Conservation (phyloP, 441 rosid genomes). For the Arabidopsis hybrid region DNA sequence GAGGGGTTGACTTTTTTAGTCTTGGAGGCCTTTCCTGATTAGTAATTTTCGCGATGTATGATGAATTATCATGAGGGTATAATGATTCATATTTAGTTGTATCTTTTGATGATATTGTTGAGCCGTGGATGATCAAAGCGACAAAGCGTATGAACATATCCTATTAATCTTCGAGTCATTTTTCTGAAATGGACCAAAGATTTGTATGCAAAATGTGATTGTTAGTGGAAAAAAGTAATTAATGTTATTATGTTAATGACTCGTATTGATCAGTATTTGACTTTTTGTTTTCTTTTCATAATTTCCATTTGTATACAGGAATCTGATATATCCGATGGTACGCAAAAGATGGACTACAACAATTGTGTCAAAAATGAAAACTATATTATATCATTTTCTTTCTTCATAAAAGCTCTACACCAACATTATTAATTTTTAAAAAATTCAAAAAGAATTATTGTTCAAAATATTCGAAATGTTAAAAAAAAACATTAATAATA, state of each 20-base stretch:
- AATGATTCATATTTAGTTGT: not conserved
- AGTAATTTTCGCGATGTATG: not conserved
- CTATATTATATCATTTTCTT: too few relatives aligned
- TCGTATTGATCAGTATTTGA: constrained; percentile 1
- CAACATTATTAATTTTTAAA: too few relatives aligned
- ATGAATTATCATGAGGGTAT: not conserved
- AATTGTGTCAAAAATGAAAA: not conserved
- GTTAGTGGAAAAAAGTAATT: not conserved
- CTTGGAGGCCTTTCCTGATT: not conserved
- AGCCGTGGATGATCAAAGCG: not conserved
- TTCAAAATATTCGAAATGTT: too few relatives aligned
- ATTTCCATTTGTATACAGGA: constrained; percentile 1
- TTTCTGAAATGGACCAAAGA: not conserved
- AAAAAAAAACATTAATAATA: too few relatives aligned
- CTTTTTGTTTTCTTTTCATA: not conserved
- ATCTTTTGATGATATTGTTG: not conserved
- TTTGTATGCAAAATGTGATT: not conserved
- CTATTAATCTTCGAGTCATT: not conserved
- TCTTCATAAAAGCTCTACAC: not conserved
- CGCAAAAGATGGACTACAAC: not conserved
- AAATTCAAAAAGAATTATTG: too few relatives aligned
- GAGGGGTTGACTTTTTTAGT: constrained; percentile 9
- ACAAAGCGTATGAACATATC: not conserved
- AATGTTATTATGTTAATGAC: not conserved
- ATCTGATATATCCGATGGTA: not conserved